A percentile compares a stretch with the other conserved stretches of the same genome.
Conservation (phyloP, 305 asterid genomes). For the Euphrasia arctica region DNA sequence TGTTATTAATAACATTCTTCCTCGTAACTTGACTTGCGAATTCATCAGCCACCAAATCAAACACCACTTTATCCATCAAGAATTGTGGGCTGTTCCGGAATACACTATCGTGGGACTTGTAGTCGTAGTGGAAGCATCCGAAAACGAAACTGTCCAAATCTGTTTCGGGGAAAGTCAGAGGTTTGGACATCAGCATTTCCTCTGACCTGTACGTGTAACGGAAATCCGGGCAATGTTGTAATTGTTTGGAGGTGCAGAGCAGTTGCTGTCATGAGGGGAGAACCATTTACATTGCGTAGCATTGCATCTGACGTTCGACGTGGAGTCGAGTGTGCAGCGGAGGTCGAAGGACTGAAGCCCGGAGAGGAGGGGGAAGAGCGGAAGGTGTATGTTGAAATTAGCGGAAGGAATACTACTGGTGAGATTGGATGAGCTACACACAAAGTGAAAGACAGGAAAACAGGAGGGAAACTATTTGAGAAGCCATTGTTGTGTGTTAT, state of each 20-base stretch:
- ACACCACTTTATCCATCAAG: not conserved
- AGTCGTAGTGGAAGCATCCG: constrained; percentile 38
- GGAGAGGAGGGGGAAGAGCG: constrained; percentile 31
- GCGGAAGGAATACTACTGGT: too few relatives aligned
- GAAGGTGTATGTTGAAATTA: not conserved
- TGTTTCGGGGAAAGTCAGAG: not conserved
- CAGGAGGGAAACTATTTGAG: too few relatives aligned
- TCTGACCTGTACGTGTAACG: too few relatives aligned
- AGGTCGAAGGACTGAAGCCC: constrained; percentile 35
- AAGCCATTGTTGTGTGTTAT: too few relatives aligned
- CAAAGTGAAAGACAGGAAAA: too few relatives aligned
- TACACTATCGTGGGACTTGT: constrained; percentile 28
- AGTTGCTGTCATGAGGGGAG: constrained; percentile 4
- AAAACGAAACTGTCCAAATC: constrained; percentile 28
- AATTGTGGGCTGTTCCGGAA: constrained; percentile 1
- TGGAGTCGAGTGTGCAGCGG: constrained; percentile 34
- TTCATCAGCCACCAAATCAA: not conserved
- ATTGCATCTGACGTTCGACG: constrained; percentile 27
- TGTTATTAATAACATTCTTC: not conserved
- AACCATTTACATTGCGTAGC: constrained; percentile 29
- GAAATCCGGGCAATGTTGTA: not conserved
- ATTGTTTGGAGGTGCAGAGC: not conserved
- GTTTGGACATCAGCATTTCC: not conserved
- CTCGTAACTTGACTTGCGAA: not conserved
- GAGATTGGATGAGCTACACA: too few relatives aligned